A percentile compares a stretch with the other conserved stretches of the same genome.
phyloP scores from a whole-genome alignment of 1,139 yeast genomes.

The Hansenula sp. region DNA sequence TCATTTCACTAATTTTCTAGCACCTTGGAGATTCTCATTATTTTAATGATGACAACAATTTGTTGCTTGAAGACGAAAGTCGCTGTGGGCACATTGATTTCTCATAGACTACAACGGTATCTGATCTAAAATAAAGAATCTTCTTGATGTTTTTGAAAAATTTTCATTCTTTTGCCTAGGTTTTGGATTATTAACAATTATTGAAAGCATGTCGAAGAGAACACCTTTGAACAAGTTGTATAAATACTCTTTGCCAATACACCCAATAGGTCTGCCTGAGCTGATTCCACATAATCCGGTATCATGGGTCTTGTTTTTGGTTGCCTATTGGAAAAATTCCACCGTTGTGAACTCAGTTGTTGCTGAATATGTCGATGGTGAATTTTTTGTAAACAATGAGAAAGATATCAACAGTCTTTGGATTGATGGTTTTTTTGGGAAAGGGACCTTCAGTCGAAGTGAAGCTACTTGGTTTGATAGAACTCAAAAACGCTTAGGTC shows the following conservation, averaged over 20 bases:
- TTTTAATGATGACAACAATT: constrained; percentile 38
- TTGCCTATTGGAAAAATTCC: constrained; percentile 26
- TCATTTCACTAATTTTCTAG: no score
- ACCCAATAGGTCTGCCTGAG: constrained; percentile 39
- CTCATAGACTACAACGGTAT: constrained; percentile 99
- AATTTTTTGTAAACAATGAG: constrained; percentile 43
- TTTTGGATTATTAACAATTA: constrained; percentile 20
- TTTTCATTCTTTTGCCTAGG: constrained; percentile 20
- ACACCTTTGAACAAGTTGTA: constrained; percentile 27
- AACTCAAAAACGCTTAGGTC: constrained; percentile 49
- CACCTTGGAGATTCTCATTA: neutral
- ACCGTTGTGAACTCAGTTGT: constrained; percentile 10
- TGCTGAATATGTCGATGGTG: constrained; percentile 24
- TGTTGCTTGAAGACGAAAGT: constrained; percentile 54
- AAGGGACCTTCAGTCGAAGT: constrained; percentile 82
- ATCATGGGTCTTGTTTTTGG: constrained; percentile 49
- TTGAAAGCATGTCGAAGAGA: constrained; percentile 27
- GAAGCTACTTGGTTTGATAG: constrained; percentile 88
- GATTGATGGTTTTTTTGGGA: constrained; percentile 91
- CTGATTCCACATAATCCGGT: constrained; percentile 54
- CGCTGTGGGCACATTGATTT: constrained; percentile 74
- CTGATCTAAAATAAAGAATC: constrained; percentile 52
- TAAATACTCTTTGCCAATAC: constrained; percentile 35
- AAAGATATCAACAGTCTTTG: constrained; percentile 60
- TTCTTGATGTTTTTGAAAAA: neutral